Base-by-base conservation (phyloP, 352 stramenopile species). In the Phytophthora capsici region DNA sequence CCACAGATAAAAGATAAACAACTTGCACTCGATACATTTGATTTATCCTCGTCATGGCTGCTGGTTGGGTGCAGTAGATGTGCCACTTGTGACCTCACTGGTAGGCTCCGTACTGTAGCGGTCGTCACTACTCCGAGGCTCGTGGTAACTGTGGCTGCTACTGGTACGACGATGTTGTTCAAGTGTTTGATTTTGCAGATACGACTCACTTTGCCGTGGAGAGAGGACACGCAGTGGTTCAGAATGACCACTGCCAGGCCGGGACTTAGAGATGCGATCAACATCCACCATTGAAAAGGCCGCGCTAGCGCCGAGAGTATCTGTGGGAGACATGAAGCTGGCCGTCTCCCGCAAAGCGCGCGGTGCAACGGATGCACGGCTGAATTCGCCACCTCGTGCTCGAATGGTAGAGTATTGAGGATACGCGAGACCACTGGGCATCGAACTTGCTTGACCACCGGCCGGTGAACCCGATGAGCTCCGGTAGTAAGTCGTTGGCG, bases 241-340 rank as follows among this genome's bases (percentile, higher is more conserved):
- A 5, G 25, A 9, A 50, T 66, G 56, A 14, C 43, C 53, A 25
- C 36, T 74, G 7, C 49, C 48, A 9, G 51, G 23, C 20, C 75
- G 43, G 10, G 54, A 53, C 7, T 49, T 72, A 2, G 70, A 71
- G 44, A 84, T 80, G 13, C 83, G 76, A 36, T 91, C 83, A 22
- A 88, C 80, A 52, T 86, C 78, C 56, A 86, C 69, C 78, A 89
- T 88, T 1, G 80, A 89, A 49, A 90, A 88, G 3, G 68, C 69
- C n/a, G 77, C 67, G 41, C 60, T 64, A 6, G 60, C 43, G 23
- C 63, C 53, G 10, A 62, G 48, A 38, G 59, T 60, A 34, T 73
- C 58, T 1, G 55, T 56, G 9, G 54, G 23, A 40, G 62, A 72
- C 34, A 67, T 70, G 20, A 72, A 77, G 34, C 55, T 71, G n/a